Conservation (phyloP, 805 yeast genomes). For the Priceomyces haplophilus region DNA sequence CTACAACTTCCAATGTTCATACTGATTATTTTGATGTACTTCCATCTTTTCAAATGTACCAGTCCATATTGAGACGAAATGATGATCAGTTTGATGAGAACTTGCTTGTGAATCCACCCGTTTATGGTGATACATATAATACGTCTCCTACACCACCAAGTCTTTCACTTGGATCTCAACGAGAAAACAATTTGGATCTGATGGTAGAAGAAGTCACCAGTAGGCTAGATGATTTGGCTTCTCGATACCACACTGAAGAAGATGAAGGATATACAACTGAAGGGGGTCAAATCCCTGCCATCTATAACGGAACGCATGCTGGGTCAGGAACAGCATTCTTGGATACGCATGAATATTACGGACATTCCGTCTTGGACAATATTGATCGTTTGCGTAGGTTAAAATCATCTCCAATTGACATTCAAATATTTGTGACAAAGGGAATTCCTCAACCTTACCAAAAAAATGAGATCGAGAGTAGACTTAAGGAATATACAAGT, state of each 20-base stretch:
- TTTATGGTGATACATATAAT: slow-evolving; percentile 30
- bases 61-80: slow-evolving; percentile 45
- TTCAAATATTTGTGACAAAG: slow-evolving; percentile 53
- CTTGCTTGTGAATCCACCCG: slow-evolving; percentile 32
- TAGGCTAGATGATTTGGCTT: slow-evolving; percentile 11
- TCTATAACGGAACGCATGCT: slow-evolving; percentile 1
- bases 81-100: slow-evolving; percentile 38
- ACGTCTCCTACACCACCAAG: slow-evolving; percentile 29
- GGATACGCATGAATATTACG: slow-evolving; percentile 24
- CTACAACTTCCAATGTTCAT: slow-evolving; percentile 26
- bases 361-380: slow-evolving; percentile 50
- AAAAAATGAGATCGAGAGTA: slow-evolving; percentile 41
- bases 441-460: slow-evolving; percentile 45
- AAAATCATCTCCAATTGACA: slow-evolving; percentile 41
- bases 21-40: slow-evolving; percentile 52
- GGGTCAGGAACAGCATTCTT: slow-evolving; percentile 3
- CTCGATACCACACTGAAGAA: slow-evolving; percentile 7
- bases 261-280: slow-evolving; percentile 18
- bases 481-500: slow-evolving; percentile 40
- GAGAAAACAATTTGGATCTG: slow-evolving; percentile 6
- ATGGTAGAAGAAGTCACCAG: slow-evolving; percentile 7
- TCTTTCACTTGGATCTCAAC: slow-evolving; percentile 11
- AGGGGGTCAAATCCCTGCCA: slow-evolving; percentile 13
- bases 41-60: slow-evolving; percentile 70
- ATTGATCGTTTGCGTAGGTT: slow-evolving; percentile 47